These are phyloP conservation scores for Arabidopsis arenosa DNA, from an alignment of 345 rosid species.

Conservation along the genomic window DNA sequence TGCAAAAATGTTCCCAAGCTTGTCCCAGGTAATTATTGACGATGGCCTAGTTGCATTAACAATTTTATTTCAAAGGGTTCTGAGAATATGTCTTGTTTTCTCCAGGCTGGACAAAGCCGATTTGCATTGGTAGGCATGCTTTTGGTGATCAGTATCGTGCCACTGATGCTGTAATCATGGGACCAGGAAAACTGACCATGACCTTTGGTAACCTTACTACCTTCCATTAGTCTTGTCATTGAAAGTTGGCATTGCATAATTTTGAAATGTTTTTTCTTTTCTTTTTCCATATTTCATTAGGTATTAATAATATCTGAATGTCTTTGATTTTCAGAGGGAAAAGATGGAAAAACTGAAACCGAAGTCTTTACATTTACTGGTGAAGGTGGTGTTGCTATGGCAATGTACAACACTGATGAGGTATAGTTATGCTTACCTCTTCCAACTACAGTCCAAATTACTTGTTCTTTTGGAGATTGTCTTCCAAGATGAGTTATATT, in stretches of 20 bases:
- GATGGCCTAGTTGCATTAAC: background rate
- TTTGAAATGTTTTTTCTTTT: background rate
- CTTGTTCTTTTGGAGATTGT: slow-evolving; percentile 14
- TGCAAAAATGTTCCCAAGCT: slow-evolving; percentile 92
- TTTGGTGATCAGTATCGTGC: slow-evolving; percentile 98
- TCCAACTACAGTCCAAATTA: background rate
- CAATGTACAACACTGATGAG: slow-evolving; percentile 99
- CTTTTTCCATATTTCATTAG: background rate
- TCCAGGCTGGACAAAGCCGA: slow-evolving; percentile 95
- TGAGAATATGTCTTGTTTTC: slow-evolving; percentile 23
- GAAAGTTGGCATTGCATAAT: slow-evolving; percentile 7
- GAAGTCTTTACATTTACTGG: slow-evolving; percentile 91
- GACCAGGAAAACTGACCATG: slow-evolving; percentile 89
- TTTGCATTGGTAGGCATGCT: slow-evolving; percentile 99
- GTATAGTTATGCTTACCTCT: slow-evolving; percentile 42
- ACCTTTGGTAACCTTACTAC: slow-evolving; percentile 64
- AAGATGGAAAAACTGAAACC: slow-evolving; percentile 68
- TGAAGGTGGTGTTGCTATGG: slow-evolving; percentile 87
- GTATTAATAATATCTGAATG: background rate
- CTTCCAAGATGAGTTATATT: background rate
- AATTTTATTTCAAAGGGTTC: slow-evolving; percentile 1
- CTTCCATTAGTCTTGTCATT: background rate
- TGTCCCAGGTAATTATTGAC: slow-evolving; percentile 64
- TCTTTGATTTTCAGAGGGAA: slow-evolving; percentile 73
- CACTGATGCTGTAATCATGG: slow-evolving; percentile 88